phyloP scores from a whole-genome alignment of 176 grass and related monocot genomes.

The Rhipidocladum racemiflorum region DNA sequence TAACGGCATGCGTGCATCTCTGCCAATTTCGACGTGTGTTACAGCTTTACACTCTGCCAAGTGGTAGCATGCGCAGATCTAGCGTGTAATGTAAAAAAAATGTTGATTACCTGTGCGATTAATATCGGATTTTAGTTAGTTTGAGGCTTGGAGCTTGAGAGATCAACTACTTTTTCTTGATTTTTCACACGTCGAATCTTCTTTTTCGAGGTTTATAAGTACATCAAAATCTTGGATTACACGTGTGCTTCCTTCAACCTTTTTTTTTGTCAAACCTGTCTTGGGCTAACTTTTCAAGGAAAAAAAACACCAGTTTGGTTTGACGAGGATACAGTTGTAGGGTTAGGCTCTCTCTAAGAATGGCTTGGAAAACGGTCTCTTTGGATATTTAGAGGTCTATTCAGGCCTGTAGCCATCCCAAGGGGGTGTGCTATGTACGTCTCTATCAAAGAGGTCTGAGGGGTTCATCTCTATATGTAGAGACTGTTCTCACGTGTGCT shows the following conservation, averaged over 20 bases:
- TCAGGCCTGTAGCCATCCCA: too few relatives aligned
- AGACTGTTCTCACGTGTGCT: too few relatives aligned
- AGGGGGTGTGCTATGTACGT: too few relatives aligned
- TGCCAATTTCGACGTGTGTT: neutral
- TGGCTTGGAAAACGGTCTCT: too few relatives aligned
- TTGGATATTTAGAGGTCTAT: too few relatives aligned
- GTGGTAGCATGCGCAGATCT: neutral
- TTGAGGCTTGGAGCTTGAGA: neutral
- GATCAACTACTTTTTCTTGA: neutral
- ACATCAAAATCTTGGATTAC: neutral
- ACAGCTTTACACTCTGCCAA: neutral
- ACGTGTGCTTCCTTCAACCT: neutral
- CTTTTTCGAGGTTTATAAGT: neutral
- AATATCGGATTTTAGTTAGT: neutral
- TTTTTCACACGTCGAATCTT: neutral
- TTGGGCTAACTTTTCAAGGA: neutral
- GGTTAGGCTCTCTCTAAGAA: too few relatives aligned
- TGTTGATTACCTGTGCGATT: neutral
- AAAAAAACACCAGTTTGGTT: neutral
- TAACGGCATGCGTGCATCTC: neutral
- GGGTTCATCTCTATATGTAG: too few relatives aligned
- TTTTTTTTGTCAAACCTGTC: too few relatives aligned
- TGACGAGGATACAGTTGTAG: neutral
- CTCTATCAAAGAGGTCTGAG: too few relatives aligned
- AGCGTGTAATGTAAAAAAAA: neutral